Percentiles rank a stretch among this genome's conserved stretches.
These are phyloP conservation scores for Fusarium sp. DNA, from an alignment of 2,329 filamentous ascomycete species.

Conservation along the genomic window DNA sequence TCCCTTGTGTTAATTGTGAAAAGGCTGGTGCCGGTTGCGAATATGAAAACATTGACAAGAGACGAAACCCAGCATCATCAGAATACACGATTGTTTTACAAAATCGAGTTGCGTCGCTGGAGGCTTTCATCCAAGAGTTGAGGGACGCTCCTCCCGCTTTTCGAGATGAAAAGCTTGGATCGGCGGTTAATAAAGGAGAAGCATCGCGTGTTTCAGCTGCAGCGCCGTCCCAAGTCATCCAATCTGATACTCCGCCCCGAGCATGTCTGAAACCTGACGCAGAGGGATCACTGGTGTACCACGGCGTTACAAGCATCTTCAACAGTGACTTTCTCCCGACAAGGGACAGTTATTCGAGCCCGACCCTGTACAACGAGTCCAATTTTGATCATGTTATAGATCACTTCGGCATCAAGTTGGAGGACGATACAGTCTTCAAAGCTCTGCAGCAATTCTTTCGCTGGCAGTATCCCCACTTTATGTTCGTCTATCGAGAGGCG, in stretches of 20 bases:
- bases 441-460: conserved; percentile 9
- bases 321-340: neutral
- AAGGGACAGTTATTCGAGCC: neutral
- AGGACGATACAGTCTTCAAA: neutral
- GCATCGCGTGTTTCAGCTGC: neutral
- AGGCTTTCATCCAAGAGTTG: neutral
- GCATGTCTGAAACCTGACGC: neutral
- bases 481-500: conserved; percentile 5
- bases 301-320: conserved; percentile 3
- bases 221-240: neutral
- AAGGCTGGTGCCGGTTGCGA: neutral
- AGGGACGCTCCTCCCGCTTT: neutral
- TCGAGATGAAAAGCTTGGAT: neutral
- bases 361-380: neutral
- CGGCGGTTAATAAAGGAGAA: neutral
- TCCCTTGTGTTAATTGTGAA: neutral
- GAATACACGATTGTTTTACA: neutral
- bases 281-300: conserved; percentile 2
- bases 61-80: neutral
- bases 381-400: conserved; percentile 8
- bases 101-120: neutral
- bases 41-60: conserved; percentile 2
- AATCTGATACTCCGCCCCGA: neutral
- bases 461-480: conserved; percentile 13
- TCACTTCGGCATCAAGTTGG: conserved; percentile 7